Conservation (phyloP, 2,329 filamentous ascomycete species). For the Tricladium varicosporioides region DNA sequence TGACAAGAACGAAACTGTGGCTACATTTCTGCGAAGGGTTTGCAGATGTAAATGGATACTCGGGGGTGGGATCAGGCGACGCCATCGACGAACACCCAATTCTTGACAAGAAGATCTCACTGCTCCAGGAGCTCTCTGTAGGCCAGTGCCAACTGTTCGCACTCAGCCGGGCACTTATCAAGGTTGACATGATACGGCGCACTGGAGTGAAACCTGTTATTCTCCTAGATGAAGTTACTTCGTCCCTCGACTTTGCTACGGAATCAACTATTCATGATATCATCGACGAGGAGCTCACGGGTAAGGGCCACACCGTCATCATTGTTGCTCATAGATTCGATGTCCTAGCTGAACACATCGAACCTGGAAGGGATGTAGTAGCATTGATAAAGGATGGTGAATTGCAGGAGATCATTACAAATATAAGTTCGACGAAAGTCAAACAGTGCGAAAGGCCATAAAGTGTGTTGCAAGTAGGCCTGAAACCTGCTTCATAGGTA, state of each 20-base stretch:
- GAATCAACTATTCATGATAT: slow-evolving; percentile 35
- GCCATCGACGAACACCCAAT: slow-evolving; percentile 17
- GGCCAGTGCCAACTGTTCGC: slow-evolving; percentile 49
- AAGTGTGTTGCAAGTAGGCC: too few relatives aligned
- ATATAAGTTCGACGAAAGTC: too few relatives aligned
- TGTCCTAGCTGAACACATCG: slow-evolving; percentile 25
- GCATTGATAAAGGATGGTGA: slow-evolving; percentile 30
- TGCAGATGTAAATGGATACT: too few relatives aligned
- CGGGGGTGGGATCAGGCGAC: too few relatives aligned
- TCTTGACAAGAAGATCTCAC: slow-evolving; percentile 29
- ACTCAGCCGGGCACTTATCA: slow-evolving; percentile 45
- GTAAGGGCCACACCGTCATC: slow-evolving; percentile 32
- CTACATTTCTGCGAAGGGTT: slow-evolving; percentile 7
- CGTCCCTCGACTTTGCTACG: slow-evolving; percentile 36
- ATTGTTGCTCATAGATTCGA: slow-evolving; percentile 37
- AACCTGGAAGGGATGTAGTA: slow-evolving; percentile 28
- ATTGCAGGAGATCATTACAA: neutral
- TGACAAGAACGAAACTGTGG: slow-evolving; percentile 12
- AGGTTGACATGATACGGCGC: slow-evolving; percentile 11
- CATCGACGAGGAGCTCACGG: slow-evolving; percentile 33
- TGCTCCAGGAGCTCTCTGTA: slow-evolving; percentile 32
- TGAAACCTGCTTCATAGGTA: too few relatives aligned
- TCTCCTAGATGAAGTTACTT: slow-evolving; percentile 43
- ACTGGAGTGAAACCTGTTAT: slow-evolving; percentile 34
- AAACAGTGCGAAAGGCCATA: too few relatives aligned